These are phyloP conservation scores for Carex pumila DNA, from an alignment of 176 grass and related monocot genomes.

Conservation along the genomic window DNA sequence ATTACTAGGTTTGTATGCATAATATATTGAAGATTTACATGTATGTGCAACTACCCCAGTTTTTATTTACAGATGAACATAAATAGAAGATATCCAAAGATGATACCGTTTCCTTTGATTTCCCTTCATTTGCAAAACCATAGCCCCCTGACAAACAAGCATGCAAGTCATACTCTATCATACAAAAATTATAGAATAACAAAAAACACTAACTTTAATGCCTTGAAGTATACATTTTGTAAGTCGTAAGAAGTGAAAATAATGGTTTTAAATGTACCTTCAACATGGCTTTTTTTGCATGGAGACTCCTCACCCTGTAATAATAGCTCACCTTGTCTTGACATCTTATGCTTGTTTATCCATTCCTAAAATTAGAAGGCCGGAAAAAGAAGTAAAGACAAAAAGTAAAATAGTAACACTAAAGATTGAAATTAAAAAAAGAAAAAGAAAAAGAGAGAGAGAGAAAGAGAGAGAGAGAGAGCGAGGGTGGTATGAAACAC, in stretches of 20 bases:
- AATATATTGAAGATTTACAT: neutral
- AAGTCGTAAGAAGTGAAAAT: neutral
- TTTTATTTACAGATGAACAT: neutral
- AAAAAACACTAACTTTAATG: neutral
- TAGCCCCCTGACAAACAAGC: constrained; percentile 3
- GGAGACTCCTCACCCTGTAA: neutral
- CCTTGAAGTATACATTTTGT: neutral
- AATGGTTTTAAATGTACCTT: neutral
- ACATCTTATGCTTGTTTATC: constrained; percentile 12
- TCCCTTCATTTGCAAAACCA: constrained; percentile 3
- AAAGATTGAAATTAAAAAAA: neutral
- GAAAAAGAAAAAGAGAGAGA: neutral
- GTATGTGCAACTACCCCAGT: neutral
- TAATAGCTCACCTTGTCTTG: neutral
- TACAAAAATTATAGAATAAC: neutral
- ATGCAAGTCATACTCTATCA: neutral
- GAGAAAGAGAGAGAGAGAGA: neutral
- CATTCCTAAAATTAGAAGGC: constrained; percentile 19
- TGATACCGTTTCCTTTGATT: neutral
- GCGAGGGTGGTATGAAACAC: neutral
- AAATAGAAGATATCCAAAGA: neutral
- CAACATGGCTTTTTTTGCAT: neutral
- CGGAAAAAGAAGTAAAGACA: neutral
- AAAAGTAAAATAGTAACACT: neutral
- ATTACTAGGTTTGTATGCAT: neutral